A percentile compares a stretch with the other conserved stretches of the same genome.
These are phyloP conservation scores for Plantago rigida DNA, from an alignment of 305 asterid genomes.

Conservation along the genomic window DNA sequence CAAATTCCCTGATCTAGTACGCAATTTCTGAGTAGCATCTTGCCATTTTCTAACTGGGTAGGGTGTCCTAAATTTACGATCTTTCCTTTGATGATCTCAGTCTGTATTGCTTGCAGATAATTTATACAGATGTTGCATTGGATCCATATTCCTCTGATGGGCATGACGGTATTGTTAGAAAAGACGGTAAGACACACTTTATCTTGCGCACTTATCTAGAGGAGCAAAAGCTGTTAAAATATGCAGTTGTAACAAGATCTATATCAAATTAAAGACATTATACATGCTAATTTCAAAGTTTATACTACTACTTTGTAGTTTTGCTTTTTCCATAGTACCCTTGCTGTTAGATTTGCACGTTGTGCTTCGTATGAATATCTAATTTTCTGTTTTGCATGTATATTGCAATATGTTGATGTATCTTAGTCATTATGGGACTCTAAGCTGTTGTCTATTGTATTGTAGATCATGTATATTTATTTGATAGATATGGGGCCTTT, in stretches of 20 bases:
- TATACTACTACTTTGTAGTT: not conserved
- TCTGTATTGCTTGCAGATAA: constrained; percentile 42
- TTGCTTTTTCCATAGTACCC: not conserved
- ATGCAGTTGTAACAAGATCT: too few relatives aligned
- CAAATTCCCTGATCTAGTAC: constrained; percentile 88
- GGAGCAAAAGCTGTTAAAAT: too few relatives aligned
- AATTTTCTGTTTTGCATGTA: too few relatives aligned
- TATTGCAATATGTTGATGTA: too few relatives aligned
- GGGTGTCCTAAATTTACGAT: constrained; percentile 1
- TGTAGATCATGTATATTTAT: too few relatives aligned
- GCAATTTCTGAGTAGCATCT: constrained; percentile 23
- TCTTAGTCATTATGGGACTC: too few relatives aligned
- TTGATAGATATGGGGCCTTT: too few relatives aligned
- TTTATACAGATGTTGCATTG: constrained; percentile 88
- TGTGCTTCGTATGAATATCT: too few relatives aligned
- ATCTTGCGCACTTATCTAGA: too few relatives aligned
- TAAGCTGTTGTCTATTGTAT: too few relatives aligned
- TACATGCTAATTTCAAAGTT: constrained; percentile 1
- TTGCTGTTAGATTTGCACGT: too few relatives aligned
- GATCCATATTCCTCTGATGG: constrained; percentile 98
- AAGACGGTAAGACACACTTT: constrained; percentile 57
- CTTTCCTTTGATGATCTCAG: constrained; percentile 10
- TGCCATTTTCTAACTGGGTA: constrained; percentile 6
- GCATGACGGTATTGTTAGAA: constrained; percentile 94
- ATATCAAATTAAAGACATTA: not conserved